These are phyloP conservation scores for Marasmius sp. DNA, from an alignment of 1,284 basidiomycete genomes.

Conservation along the genomic window DNA sequence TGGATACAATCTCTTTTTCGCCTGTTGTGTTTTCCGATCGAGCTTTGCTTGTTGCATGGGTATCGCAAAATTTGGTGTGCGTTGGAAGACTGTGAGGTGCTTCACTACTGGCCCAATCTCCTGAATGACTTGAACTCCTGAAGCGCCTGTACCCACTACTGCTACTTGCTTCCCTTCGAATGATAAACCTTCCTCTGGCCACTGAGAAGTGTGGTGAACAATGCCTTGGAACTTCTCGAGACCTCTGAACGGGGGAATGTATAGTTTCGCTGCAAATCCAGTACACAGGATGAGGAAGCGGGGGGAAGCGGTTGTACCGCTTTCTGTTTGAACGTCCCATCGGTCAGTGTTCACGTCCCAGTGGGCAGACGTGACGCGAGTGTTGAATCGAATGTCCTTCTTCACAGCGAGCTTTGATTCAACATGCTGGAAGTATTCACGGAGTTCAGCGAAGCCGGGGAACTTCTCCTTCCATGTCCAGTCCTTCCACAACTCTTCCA, in stretches of 20 bases:
- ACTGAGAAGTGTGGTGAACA: slow-evolving; percentile 21
- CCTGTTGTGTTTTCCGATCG: slow-evolving; percentile 12
- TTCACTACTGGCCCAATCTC: slow-evolving; percentile 17
- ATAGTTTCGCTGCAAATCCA: slow-evolving; percentile 19
- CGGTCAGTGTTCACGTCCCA: slow-evolving; percentile 19
- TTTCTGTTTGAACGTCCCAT: slow-evolving; percentile 21
- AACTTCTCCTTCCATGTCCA: slow-evolving; percentile 25
- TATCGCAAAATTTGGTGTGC: slow-evolving; percentile 24
- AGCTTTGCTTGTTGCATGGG: slow-evolving; percentile 22
- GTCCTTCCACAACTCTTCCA: slow-evolving; percentile 24
- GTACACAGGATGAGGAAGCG: slow-evolving; percentile 22
- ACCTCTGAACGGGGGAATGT: slow-evolving; percentile 20
- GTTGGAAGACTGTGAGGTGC: slow-evolving; percentile 27
- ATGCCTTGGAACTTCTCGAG: slow-evolving; percentile 24
- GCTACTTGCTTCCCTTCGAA: slow-evolving; percentile 22
- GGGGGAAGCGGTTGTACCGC: slow-evolving; percentile 14
- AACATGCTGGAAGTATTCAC: slow-evolving; percentile 22
- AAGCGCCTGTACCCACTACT: slow-evolving; percentile 28
- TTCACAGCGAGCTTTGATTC: slow-evolving; percentile 24
- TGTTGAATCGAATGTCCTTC: slow-evolving; percentile 23
- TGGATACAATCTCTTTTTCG: slow-evolving; percentile 21
- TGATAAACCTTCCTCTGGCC: slow-evolving; percentile 23
- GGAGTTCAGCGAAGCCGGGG: slow-evolving; percentile 21
- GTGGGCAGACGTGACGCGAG: slow-evolving; percentile 21
- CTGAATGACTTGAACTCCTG: slow-evolving; percentile 27